Base-by-base conservation (phyloP, 2,329 filamentous ascomycete genomes). In the Aureobasidium sp. region DNA sequence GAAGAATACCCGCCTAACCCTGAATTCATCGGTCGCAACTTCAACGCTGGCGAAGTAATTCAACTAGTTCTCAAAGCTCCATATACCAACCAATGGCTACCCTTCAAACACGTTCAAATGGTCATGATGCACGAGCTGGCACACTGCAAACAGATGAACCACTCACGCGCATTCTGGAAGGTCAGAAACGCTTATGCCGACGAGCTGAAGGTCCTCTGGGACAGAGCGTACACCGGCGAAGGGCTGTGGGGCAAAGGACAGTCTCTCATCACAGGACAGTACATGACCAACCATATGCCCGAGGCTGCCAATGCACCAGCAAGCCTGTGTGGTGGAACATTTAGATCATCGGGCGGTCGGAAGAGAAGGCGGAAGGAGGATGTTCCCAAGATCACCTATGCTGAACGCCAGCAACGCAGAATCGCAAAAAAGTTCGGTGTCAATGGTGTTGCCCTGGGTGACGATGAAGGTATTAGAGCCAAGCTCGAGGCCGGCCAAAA, bases 121-220 rank as follows among this genome's bases (percentile, higher is more conserved):
- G 90, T 95, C 66, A 95, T 96, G 91, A 92, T 95, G 84, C 91
- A 96, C 72, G 90, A 94, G 70, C 78, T 95, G 33, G 90, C 90
- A 3, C 90, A 95, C 73, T 92, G 89, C 79, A 88, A 90, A 73
- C 87, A 96, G 71, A 96, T 96, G 91, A 95, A 96, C 72, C 91
- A 96, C 71, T 88, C 85, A 1, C 81, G 83, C 61, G 85, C 83
- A 2, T 96, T 96, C 69, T 96, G 91, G 90, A 82, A 82, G 11
- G 87, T 92, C 19, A 79, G 90, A 50, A 89, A 94, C 72, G 75
- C 78, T 45, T 94, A 89, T 70, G 86, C 89, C 1, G 80, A 79
- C 9, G 82, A 90, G 61, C 85, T 96, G 82, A 83, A 85, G 65
- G 78, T 67, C 1, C 76, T 96, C 1, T 94, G 90, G 89, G 73